Conservation (phyloP, 2,329 filamentous ascomycete species). For the Colletotrichum sp. region DNA sequence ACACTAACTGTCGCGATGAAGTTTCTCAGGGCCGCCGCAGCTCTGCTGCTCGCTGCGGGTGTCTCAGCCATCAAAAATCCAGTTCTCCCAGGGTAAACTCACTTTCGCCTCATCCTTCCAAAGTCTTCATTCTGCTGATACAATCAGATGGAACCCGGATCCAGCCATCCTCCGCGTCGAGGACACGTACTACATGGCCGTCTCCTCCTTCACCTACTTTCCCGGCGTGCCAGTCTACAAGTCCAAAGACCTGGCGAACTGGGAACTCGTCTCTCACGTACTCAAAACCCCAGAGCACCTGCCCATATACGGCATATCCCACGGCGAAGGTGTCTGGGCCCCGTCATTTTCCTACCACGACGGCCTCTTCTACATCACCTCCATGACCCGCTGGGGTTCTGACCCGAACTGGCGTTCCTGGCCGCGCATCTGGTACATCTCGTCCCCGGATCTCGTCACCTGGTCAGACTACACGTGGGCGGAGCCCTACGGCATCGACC, state of each 20-base stretch:
- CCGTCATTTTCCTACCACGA: conserved; percentile 28
- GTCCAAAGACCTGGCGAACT: conserved; percentile 30
- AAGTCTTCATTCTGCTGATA: not conserved
- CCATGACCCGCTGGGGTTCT: conserved; percentile 38
- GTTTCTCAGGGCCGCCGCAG: not conserved
- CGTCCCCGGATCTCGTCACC: conserved; percentile 28
- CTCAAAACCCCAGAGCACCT: conserved; percentile 1
- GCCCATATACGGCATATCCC: conserved; percentile 1
- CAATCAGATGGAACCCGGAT: conserved; percentile 13
- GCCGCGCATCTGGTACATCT: conserved; percentile 32
- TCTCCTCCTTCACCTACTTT: conserved; percentile 51
- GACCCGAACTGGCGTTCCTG: conserved; percentile 41
- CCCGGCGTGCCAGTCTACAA: conserved; percentile 51
- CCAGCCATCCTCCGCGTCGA: conserved; percentile 7
- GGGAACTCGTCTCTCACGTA: conserved; percentile 2
- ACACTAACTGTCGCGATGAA: not conserved
- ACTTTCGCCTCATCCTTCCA: not conserved
- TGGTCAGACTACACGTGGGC: conserved; percentile 12
- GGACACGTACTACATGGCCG: conserved; percentile 6
- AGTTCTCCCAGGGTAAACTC: not conserved
- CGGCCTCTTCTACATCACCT: conserved; percentile 29
- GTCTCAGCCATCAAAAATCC: conserved; percentile 18
- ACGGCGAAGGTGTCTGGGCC: conserved; percentile 9
- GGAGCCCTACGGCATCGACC: conserved; percentile 15
- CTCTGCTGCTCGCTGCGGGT: not conserved